Percentiles rank a stretch among this genome's conserved stretches.
Conservation (phyloP, 2,329 filamentous ascomycete species). For the Fusarium irregulare region DNA sequence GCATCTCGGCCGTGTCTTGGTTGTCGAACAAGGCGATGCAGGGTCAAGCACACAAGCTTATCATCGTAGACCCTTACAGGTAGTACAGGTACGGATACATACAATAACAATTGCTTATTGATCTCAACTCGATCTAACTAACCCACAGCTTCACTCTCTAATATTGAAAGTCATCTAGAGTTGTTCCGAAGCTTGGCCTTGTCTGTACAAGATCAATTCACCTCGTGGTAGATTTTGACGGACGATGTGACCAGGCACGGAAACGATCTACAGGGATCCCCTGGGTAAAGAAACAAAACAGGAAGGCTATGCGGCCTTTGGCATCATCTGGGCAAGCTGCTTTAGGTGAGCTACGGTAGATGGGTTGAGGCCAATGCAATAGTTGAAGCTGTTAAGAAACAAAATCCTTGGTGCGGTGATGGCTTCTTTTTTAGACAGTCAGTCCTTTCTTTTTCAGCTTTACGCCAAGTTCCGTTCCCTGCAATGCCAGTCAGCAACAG, state of each 20-base stretch:
- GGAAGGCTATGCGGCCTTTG: slow-evolving; percentile 30
- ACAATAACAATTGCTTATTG: not conserved
- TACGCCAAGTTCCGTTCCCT: not conserved
- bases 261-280: slow-evolving; percentile 40
- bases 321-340: slow-evolving; percentile 12
- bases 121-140: not conserved
- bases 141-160: slow-evolving; percentile 3
- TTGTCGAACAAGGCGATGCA: not conserved
- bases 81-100: not conserved
- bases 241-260: slow-evolving; percentile 31
- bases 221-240: slow-evolving; percentile 13
- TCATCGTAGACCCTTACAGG: not conserved
- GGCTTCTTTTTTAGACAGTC: not conserved
- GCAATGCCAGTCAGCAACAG: not conserved
- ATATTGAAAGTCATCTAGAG: not conserved
- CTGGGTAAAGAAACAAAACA: slow-evolving; percentile 41
- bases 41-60: not conserved
- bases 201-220: slow-evolving; percentile 8
- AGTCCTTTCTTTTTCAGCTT: slow-evolving; percentile 11
- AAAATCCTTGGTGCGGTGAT: not conserved
- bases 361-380: not conserved
- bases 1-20: slow-evolving; percentile 10
- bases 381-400: slow-evolving; percentile 13
- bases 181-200: slow-evolving; percentile 27
- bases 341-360: slow-evolving; percentile 5